A percentile compares a stretch with the other conserved stretches of the same genome.
Evolutionary conservation across 1,284 basidiomycete species (phyloP).

Genomic region (Ganoderma leucocontextum): DNA sequence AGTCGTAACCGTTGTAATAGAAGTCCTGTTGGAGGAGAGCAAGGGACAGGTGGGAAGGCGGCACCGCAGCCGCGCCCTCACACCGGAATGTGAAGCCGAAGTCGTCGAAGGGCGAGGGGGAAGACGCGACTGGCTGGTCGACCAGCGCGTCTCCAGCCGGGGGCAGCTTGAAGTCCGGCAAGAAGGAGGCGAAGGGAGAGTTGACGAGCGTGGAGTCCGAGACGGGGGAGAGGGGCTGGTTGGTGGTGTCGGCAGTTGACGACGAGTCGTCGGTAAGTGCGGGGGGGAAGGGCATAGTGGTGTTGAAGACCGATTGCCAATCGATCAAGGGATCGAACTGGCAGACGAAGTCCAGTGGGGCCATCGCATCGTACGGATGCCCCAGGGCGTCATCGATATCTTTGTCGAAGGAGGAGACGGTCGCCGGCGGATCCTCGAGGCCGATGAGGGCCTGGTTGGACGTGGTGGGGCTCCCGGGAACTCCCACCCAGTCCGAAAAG

Average conservation of each 20-base stretch:
- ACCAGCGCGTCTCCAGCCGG: background rate
- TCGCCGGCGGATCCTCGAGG: slow-evolving; percentile 8
- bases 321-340: background rate
- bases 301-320: slow-evolving; percentile 5
- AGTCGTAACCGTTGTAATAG: background rate
- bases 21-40: background rate
- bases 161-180: background rate
- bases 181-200: background rate
- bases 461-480: slow-evolving; percentile 6
- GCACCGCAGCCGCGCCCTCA: background rate
- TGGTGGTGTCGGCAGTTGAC: background rate
- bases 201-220: background rate
- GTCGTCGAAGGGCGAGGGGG: background rate
- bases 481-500: slow-evolving; percentile 12
- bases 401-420: slow-evolving; percentile 1
- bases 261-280: background rate
- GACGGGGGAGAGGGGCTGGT: background rate
- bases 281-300: slow-evolving; percentile 4
- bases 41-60: background rate
- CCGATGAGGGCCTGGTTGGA: slow-evolving; percentile 2
- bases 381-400: slow-evolving; percentile 6
- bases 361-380: background rate
- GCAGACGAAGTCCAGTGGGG: background rate
- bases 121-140: background rate
- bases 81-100: background rate